phyloP scores from a whole-genome alignment of 805 yeast genomes.

The Sungouiozyma ichnusensis region DNA sequence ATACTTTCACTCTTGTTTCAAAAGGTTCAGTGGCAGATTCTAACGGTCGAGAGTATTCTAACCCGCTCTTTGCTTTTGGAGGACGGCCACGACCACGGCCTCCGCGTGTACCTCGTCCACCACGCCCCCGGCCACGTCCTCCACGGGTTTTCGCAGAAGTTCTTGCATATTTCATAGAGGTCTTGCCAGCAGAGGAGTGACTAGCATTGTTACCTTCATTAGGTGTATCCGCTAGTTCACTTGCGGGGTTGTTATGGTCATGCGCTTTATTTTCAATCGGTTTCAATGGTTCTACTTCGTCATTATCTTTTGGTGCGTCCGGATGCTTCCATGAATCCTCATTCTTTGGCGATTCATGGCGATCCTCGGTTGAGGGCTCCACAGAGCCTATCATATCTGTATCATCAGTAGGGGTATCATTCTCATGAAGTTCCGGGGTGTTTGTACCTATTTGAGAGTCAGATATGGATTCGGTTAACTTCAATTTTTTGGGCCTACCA shows the following conservation, averaged over 20 bases:
- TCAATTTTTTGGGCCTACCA: conserved; percentile 13
- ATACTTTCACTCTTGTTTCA: conserved; percentile 18
- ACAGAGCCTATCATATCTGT: background rate
- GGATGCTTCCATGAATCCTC: too few relatives aligned
- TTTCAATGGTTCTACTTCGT: too few relatives aligned
- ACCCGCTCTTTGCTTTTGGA: conserved; percentile 14
- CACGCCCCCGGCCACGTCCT: conserved; percentile 13
- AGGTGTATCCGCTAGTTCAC: background rate
- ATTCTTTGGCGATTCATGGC: too few relatives aligned
- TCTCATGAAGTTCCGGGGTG: conserved; percentile 1
- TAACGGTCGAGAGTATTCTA: conserved; percentile 14
- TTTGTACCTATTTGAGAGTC: background rate
- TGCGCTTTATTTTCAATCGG: too few relatives aligned
- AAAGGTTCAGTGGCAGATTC: conserved; percentile 12
- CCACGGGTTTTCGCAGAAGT: conserved; percentile 13
- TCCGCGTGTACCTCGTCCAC: conserved; percentile 12
- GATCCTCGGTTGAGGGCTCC: background rate
- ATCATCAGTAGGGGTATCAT: conserved; percentile 1
- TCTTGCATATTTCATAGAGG: conserved; percentile 19
- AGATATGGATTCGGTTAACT: conserved; percentile 9
- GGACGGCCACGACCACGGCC: conserved; percentile 10
- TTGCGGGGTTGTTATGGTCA: too few relatives aligned
- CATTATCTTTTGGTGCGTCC: too few relatives aligned
- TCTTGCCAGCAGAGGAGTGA: conserved; percentile 15
- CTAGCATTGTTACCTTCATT: background rate